Conservation (phyloP, 164 flowering plant species). For the Saururus chinensis region DNA sequence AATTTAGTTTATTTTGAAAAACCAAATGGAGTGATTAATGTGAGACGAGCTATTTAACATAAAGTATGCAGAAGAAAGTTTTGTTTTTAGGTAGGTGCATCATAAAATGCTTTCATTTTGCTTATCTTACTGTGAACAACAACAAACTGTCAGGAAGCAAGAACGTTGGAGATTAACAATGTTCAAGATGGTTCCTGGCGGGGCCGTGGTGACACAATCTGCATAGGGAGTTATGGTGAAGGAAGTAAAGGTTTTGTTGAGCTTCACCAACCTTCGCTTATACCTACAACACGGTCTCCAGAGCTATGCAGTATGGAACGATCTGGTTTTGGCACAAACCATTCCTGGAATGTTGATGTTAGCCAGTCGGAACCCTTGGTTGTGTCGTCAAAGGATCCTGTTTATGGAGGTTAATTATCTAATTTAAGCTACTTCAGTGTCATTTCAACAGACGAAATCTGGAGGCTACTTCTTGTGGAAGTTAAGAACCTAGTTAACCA, state of each 20-base stretch:
- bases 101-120: no score
- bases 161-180: conserved; percentile 92
- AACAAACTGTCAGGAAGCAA: conserved; percentile 46
- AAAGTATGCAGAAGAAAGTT: background rate
- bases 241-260: conserved; percentile 37
- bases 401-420: background rate
- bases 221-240: conserved; percentile 49
- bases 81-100: background rate
- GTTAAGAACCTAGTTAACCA: no score
- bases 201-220: conserved; percentile 89
- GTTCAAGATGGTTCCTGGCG: conserved; percentile 88
- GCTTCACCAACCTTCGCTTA: conserved; percentile 38
- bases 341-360: conserved; percentile 14
- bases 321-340: conserved; percentile 5
- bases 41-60: background rate
- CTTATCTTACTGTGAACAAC: background rate
- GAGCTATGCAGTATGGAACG: conserved; percentile 26
- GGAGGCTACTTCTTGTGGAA: no score
- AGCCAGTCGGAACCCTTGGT: conserved; percentile 22
- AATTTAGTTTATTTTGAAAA: no score
- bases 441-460: background rate
- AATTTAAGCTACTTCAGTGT: background rate
- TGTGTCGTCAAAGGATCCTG: background rate
- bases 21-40: no score
- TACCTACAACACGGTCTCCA: conserved; percentile 26